Percentiles rank a stretch among this genome's conserved stretches.
phyloP scores from a whole-genome alignment of 768 basidiomycete species.

The Hericium erinaceus region DNA sequence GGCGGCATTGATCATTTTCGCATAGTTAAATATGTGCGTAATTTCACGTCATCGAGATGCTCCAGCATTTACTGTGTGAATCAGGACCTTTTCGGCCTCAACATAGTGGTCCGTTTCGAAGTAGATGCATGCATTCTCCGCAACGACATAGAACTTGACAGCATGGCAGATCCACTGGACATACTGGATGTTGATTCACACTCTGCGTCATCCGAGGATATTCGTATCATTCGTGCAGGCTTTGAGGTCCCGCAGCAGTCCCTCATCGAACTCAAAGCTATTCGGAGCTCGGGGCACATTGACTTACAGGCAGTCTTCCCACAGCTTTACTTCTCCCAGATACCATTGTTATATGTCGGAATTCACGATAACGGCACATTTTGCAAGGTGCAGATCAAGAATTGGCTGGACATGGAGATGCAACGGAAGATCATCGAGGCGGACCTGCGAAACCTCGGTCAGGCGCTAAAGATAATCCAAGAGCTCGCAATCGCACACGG shows the following conservation, averaged over 20 bases:
- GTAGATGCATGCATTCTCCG: conserved; percentile 29
- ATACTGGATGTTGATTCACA: neutral
- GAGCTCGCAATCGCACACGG: neutral
- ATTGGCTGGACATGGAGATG: neutral
- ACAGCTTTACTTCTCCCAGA: conserved; percentile 33
- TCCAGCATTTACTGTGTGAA: neutral
- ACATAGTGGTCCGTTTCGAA: conserved; percentile 50
- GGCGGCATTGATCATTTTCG: conserved; percentile 31
- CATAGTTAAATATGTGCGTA: neutral
- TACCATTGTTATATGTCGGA: neutral
- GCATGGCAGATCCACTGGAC: neutral
- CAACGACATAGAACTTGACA: neutral
- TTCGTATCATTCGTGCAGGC: conserved; percentile 17
- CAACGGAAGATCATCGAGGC: neutral
- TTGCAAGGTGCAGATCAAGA: neutral
- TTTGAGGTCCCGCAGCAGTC: conserved; percentile 7
- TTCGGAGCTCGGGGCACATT: conserved; percentile 24
- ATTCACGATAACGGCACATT: neutral
- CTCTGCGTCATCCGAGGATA: conserved; percentile 27
- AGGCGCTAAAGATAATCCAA: neutral
- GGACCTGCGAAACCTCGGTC: conserved; percentile 20
- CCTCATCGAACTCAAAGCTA: conserved; percentile 28
- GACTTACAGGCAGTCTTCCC: conserved; percentile 52
- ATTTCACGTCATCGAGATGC: too few relatives aligned
- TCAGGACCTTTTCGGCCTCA: conserved; percentile 49